These are phyloP conservation scores for Melaleuca quinquenervia DNA, from an alignment of 345 rosid species.

Conservation along the genomic window DNA sequence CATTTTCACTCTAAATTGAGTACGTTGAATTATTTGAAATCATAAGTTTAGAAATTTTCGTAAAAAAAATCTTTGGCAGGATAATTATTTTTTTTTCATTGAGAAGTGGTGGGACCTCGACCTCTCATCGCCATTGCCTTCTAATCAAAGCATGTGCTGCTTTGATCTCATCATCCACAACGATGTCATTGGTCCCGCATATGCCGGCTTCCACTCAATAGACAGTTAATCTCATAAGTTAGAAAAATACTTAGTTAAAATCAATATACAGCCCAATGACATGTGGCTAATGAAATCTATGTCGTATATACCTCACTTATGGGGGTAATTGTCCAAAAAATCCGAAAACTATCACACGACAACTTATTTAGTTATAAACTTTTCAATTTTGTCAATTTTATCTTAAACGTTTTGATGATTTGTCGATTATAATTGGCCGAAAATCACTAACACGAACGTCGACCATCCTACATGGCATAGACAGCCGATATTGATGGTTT, in stretches of 20 bases:
- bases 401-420: not conserved
- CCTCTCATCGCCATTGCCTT: not conserved
- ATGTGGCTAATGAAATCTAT: not conserved
- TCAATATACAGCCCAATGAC: not conserved
- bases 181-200: not conserved
- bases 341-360: fast-evolving
- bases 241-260: not conserved
- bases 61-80: not conserved
- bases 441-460: not conserved
- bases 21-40: too few relatives aligned
- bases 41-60: not conserved
- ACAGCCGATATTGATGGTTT: fast-evolving
- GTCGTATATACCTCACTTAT: not conserved
- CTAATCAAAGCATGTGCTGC: not conserved
- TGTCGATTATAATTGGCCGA: not conserved
- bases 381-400: fast-evolving
- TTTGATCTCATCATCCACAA: not conserved
- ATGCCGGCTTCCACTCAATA: not conserved
- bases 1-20: too few relatives aligned
- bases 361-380: not conserved
- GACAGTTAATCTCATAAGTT: not conserved
- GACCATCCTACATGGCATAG: fast-evolving
- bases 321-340: fast-evolving
- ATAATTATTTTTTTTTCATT: not conserved
- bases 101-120: not conserved